Base-by-base conservation (phyloP, 2,329 filamentous ascomycete species). In the Geosmithia flava region DNA sequence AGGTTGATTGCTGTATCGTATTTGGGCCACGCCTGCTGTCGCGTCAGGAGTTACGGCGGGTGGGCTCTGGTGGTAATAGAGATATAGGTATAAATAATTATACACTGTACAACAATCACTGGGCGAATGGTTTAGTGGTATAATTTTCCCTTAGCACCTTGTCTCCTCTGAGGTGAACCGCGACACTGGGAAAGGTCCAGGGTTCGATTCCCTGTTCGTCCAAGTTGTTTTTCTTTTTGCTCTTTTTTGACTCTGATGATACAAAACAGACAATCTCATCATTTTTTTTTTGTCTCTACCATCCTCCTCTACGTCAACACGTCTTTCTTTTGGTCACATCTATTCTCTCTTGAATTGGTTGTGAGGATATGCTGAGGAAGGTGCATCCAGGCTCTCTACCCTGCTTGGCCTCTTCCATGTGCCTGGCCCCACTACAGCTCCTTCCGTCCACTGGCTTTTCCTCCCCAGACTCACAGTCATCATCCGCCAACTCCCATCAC, bases 161-260 rank as follows among this genome's bases (percentile, higher is more conserved):
- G 20, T 20, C 42, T 16, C 20, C 42, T 43, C 19, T 13, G 33
- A 37, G 33, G 13, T 13, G 11, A 37, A 37, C 33, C 11, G 33
- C 33, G 33, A 37, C 10, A 16, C 20, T 49, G 48, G 48, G 48
- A 49, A 44, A 42, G 48, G 48, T 49, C 48, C 44, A 40, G 48
- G 48, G 48, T 49, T 49, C 48, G 40, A 49, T 49, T 49, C 48
- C 48, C 48, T 40, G 44, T 46, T 40, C 45, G 48, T 49, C 48
- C 48, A 49, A 17, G 16, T 8, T 17, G 10, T 20, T 15, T 3
- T 15, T 44, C 20, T 44, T 23, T 44, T 44, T 44, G 20, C 7
- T 23, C 20, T 44, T 23, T 44, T 3, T 37, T 37, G 8, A 27
- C 23, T 27, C 23, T n/a, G 23, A 27, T 27, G 23, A 5, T 27